phyloP scores from a whole-genome alignment of 1,139 yeast genomes.

The Suhomyces terraborum region DNA sequence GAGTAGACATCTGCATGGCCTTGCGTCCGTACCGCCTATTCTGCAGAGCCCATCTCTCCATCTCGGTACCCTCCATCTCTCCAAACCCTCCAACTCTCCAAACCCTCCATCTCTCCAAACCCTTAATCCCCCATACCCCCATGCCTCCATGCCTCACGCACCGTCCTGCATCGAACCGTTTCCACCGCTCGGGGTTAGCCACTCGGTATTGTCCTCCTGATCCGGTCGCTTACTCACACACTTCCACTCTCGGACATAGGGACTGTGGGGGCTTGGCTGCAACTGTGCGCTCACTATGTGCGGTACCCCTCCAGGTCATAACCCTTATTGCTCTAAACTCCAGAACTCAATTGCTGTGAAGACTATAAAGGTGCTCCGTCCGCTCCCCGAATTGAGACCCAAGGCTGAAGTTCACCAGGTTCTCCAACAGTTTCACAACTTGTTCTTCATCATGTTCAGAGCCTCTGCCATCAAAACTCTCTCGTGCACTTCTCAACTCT shows the following conservation, averaged over 20 bases:
- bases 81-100: too few relatives aligned
- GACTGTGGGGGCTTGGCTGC: not conserved
- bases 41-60: too few relatives aligned
- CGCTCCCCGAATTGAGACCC: not conserved
- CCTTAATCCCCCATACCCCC: too few relatives aligned
- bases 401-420: not conserved
- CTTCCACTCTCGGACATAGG: not conserved
- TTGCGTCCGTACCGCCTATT: too few relatives aligned
- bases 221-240: not conserved
- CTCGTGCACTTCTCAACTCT: conserved; percentile 11
- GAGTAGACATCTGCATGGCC: too few relatives aligned
- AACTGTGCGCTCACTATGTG: not conserved
- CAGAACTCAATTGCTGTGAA: not conserved
- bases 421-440: too few relatives aligned
- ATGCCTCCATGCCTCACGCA: too few relatives aligned
- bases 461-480: conserved; percentile 1
- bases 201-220: not conserved
- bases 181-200: not conserved
- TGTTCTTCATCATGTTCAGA: conserved; percentile 6
- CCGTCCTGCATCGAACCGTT: too few relatives aligned
- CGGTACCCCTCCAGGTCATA: not conserved
- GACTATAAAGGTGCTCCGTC: not conserved
- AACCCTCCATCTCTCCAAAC: too few relatives aligned
- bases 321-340: not conserved
- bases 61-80: too few relatives aligned